Base-by-base conservation (phyloP, 139 green algal species). In the Chlamydomonas schloesseri region DNA sequence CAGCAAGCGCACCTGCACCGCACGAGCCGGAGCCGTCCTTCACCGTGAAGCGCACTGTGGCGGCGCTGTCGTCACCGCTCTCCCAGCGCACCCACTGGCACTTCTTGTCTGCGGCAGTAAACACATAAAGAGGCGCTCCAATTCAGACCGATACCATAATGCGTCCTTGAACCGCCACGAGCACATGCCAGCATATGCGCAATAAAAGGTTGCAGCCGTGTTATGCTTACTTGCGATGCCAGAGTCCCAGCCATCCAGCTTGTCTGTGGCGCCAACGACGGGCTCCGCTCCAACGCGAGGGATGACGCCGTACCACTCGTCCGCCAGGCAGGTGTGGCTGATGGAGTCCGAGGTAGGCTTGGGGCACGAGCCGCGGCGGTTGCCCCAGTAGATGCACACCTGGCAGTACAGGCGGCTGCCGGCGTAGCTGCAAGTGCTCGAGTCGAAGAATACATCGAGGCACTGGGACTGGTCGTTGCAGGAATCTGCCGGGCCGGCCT, bases 241-340 rank as follows among this genome's bases (percentile, higher is more conserved):
- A 23, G 55, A 17, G 55, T 2, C 55, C 55, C 55, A 62, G 55
- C 55, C 55, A 11, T 62, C 55, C 9, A 28, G 18, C 55, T 62
- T 62, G 21, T 62, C 21, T 11, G 55, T 62, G 8, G 20, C 20
- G 55, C 21, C 55, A 17, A 24, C 18, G 20, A 24, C 21, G 55
- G 55, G 55, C 2, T 24, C 55, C 1, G 29, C 70, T 11, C 70
- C 70, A 24, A 23, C 21, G 70, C 21, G 11, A 18, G 21, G 17
- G 36, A 75, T n/a, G 36, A 75, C 20, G 70, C 11, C 20, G 2
- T 28, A 34, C 33, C 53, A 75, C 36, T 55, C n/a, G 36, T 75
- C 70, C n/a, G n/a, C 37, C 18, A 36, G 46, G 70, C 70, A 75
- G 14, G 53, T 34, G 70, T 75, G 70, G 70, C 70, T 75, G 34